Evolutionary conservation across 768 basidiomycete genomes (phyloP).

Genomic region (Termitomyces sp.): DNA sequence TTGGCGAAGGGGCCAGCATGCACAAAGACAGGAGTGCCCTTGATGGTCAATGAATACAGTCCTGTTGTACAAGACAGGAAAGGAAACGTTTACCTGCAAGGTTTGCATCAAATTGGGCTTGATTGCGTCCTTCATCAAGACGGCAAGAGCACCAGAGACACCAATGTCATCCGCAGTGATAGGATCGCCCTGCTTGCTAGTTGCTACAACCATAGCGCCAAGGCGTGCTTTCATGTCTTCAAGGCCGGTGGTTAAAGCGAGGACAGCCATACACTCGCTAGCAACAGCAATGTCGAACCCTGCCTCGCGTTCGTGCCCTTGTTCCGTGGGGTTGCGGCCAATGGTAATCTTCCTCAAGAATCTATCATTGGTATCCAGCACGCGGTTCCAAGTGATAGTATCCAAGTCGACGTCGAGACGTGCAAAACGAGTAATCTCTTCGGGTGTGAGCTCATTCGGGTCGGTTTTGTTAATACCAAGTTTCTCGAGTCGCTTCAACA

Average conservation of each 20-base stretch:
- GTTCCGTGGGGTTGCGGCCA: slow-evolving; percentile 86
- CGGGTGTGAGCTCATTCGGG: slow-evolving; percentile 87
- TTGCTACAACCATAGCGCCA: slow-evolving; percentile 96
- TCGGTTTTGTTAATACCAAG: slow-evolving; percentile 93
- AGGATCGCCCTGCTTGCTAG: slow-evolving; percentile 84
- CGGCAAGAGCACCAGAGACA: slow-evolving; percentile 90
- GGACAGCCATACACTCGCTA: slow-evolving; percentile 96
- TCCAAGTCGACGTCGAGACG: slow-evolving; percentile 86
- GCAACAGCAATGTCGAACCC: slow-evolving; percentile 98
- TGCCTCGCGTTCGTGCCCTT: slow-evolving; percentile 82
- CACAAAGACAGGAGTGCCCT: slow-evolving; percentile 98
- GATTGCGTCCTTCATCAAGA: slow-evolving; percentile 97
- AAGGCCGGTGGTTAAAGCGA: slow-evolving; percentile 84
- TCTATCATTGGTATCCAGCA: slow-evolving; percentile 94
- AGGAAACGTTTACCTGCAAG: slow-evolving; percentile 49
- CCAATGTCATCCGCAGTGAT: slow-evolving; percentile 97
- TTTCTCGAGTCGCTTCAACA: slow-evolving; percentile 93
- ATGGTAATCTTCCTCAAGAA: slow-evolving; percentile 93
- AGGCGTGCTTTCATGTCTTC: slow-evolving; percentile 89
- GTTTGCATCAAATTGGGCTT: slow-evolving; percentile 99
- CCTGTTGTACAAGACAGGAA: neutral
- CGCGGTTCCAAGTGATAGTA: slow-evolving; percentile 97
- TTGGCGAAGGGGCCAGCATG: slow-evolving; percentile 99
- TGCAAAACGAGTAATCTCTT: slow-evolving; percentile 86
- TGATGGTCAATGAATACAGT: neutral